These are phyloP conservation scores for Caryopteris hybrid DNA, from an alignment of 305 asterid species.

Conservation along the genomic window DNA sequence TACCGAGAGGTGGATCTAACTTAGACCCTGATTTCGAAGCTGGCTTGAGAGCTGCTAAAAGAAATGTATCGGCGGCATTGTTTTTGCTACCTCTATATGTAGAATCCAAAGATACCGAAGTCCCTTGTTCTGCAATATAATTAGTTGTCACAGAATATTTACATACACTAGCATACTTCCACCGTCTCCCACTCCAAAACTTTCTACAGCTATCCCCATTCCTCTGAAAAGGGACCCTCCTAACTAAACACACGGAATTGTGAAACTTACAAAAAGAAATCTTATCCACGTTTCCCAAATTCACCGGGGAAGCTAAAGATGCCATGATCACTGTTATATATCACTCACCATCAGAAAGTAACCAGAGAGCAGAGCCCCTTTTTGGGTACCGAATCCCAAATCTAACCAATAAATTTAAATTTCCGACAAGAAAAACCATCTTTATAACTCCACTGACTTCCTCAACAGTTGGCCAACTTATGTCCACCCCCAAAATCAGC, in stretches of 20 bases:
- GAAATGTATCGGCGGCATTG: slow-evolving; percentile 45
- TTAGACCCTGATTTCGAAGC: slow-evolving; percentile 47
- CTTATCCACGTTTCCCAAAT: slow-evolving; percentile 67
- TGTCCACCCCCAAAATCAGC: too few species aligned
- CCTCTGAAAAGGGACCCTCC: slow-evolving; percentile 41
- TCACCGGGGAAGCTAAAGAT: slow-evolving; percentile 72
- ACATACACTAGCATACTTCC: slow-evolving; percentile 64
- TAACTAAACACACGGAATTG: slow-evolving; percentile 47
- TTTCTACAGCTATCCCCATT: slow-evolving; percentile 38
- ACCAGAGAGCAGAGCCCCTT: not conserved
- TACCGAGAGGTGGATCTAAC: slow-evolving; percentile 34
- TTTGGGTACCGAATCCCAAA: not conserved
- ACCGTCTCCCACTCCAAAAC: slow-evolving; percentile 52
- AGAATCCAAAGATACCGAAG: slow-evolving; percentile 61
- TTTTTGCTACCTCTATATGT: slow-evolving; percentile 43
- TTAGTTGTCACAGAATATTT: slow-evolving; percentile 56
- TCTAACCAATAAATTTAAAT: not conserved
- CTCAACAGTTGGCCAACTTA: not conserved
- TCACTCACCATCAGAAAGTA: slow-evolving; percentile 28
- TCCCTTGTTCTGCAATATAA: slow-evolving; percentile 56
- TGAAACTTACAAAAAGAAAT: slow-evolving; percentile 60
- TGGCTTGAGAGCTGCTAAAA: slow-evolving; percentile 69
- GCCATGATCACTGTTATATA: slow-evolving; percentile 42
- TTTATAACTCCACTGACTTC: not conserved
- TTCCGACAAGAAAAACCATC: not conserved